Percentiles rank a stretch among this genome's conserved stretches.
These are phyloP conservation scores for Chytridium lagenaria DNA, from an alignment of 371 early-diverging fungal genomes.

Conservation along the genomic window DNA sequence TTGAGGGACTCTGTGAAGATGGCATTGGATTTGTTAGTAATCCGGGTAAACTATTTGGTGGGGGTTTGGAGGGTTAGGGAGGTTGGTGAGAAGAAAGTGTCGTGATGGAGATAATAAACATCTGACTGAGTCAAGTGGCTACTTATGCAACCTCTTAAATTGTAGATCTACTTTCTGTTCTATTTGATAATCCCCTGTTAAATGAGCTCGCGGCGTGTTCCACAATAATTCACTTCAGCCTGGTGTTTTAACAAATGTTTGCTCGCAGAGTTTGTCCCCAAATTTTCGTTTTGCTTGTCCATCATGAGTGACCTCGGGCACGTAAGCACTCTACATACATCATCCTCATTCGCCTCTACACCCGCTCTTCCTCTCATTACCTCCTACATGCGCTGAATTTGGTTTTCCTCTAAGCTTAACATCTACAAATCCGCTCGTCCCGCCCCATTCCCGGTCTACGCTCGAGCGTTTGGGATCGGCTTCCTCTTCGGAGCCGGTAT, in stretches of 20 bases:
- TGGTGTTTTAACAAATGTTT: too few relatives aligned
- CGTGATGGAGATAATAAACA: too few relatives aligned
- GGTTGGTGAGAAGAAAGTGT: neutral
- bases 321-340: neutral
- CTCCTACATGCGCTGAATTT: neutral
- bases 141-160: too few relatives aligned
- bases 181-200: too few relatives aligned
- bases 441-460: conserved; percentile 4
- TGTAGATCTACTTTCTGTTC: too few relatives aligned
- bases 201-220: too few relatives aligned
- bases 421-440: neutral
- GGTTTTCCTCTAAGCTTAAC: neutral
- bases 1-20: conserved; percentile 86
- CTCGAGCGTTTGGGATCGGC: neutral
- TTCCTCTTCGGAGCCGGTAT: neutral
- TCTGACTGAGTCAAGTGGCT: too few relatives aligned
- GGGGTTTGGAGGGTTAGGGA: conserved; percentile 73
- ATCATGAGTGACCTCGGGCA: neutral
- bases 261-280: too few relatives aligned
- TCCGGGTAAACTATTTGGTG: conserved; percentile 83
- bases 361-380: too few relatives aligned
- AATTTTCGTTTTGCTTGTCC: too few relatives aligned
- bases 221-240: too few relatives aligned
- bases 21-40: conserved; percentile 86
- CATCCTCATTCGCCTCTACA: neutral